phyloP scores from a whole-genome alignment of 495 filamentous ascomycete genomes.

The Trichoderma reesei region DNA sequence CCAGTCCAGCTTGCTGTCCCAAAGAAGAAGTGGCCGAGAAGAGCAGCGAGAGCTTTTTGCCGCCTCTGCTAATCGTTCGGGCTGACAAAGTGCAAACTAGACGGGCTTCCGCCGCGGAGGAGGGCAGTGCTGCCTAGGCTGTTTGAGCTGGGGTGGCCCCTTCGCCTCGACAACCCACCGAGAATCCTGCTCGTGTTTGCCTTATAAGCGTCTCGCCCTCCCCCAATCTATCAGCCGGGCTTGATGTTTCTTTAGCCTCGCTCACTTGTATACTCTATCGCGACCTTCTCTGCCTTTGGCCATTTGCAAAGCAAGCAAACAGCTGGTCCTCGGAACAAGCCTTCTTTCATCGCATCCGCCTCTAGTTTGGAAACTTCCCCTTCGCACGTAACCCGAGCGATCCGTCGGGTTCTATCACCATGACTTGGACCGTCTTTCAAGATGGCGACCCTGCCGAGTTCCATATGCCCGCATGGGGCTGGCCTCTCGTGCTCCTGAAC shows the following conservation, averaged over 20 bases:
- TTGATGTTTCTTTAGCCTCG: not conserved
- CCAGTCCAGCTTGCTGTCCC: not conserved
- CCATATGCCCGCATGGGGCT: constrained; percentile 10
- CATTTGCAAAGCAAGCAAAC: not conserved
- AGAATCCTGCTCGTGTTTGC: not conserved
- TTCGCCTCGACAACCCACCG: not conserved
- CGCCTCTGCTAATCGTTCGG: not conserved
- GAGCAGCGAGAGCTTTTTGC: not conserved
- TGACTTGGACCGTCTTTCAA: not conserved
- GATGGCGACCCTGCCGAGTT: not conserved
- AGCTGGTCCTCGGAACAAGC: not conserved
- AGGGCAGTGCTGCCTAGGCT: constrained; percentile 2
- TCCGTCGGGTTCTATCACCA: not conserved
- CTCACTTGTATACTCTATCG: not conserved
- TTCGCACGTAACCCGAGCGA: not conserved
- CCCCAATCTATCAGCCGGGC: not conserved
- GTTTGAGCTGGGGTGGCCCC: constrained; percentile 4
- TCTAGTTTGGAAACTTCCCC: not conserved
- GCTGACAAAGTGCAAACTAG: not conserved
- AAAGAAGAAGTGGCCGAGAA: constrained; percentile 1
- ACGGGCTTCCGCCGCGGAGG: not conserved
- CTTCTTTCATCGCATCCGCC: not conserved
- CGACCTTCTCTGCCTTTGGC: not conserved
- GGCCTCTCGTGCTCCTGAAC: constrained; percentile 19
- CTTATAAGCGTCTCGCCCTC: constrained; percentile 10